phyloP scores from a whole-genome alignment of 2,329 filamentous ascomycete genomes.

The Aspergillus sp. region DNA sequence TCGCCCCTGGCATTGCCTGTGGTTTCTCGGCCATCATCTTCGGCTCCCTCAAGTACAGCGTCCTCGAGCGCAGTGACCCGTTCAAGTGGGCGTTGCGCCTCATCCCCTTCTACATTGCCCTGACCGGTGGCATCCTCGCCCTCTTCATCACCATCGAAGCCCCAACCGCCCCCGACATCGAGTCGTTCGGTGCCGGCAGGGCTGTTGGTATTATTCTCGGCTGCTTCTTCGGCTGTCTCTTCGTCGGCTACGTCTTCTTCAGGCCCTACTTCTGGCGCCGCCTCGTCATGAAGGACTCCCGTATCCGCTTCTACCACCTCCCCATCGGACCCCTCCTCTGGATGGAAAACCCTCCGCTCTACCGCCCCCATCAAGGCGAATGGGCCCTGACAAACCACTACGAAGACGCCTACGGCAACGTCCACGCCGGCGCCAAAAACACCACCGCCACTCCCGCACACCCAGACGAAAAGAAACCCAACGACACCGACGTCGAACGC shows the following conservation, averaged over 20 bases:
- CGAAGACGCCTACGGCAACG: conserved; percentile 29
- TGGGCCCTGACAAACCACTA: conserved; percentile 43
- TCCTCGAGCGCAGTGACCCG: conserved; percentile 51
- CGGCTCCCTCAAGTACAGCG: conserved; percentile 49
- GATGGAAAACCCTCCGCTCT: conserved; percentile 40
- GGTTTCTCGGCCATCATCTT: conserved; percentile 52
- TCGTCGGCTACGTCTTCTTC: conserved; percentile 26
- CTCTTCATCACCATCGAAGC: conserved; percentile 58
- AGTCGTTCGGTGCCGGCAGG: conserved; percentile 27
- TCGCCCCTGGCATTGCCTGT: conserved; percentile 50
- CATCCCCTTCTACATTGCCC: conserved; percentile 51
- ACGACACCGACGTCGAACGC: conserved; percentile 15
- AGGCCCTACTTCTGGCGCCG: conserved; percentile 29
- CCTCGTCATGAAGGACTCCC: conserved; percentile 23
- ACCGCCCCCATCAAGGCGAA: conserved; percentile 41
- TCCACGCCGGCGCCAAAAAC: conserved; percentile 19
- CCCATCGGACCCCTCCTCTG: conserved; percentile 44
- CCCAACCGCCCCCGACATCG: conserved; percentile 23
- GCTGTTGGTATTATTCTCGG: conserved; percentile 26
- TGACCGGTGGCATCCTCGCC: conserved; percentile 51
- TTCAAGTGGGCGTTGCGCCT: conserved; percentile 51
- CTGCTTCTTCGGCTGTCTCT: conserved; percentile 26
- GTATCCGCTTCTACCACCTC: conserved; percentile 25
- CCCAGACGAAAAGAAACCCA: conserved; percentile 9
- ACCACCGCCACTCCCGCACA: background rate